Conservation (phyloP, 208 protist species). For the Acanthamoeba healyi region DNA sequence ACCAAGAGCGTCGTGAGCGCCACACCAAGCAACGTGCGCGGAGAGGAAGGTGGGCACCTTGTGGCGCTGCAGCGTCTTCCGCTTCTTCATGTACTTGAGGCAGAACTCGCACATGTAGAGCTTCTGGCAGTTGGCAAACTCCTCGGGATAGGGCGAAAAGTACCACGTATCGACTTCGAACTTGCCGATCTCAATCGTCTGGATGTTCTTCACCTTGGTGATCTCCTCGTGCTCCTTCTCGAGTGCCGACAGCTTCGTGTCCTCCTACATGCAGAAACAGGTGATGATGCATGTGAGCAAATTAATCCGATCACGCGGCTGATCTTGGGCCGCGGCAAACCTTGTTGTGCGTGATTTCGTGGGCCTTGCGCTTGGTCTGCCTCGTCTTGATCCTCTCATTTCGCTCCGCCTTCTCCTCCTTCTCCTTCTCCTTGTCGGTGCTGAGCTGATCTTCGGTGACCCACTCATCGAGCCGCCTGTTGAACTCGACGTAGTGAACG, state of each 20-base stretch:
- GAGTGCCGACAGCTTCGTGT: conserved; percentile 93
- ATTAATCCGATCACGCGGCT: conserved; percentile 48
- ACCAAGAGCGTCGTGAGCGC: not conserved
- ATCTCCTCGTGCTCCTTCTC: conserved; percentile 95
- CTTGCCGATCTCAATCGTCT: conserved; percentile 96
- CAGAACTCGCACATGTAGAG: conserved; percentile 99
- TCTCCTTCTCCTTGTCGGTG: conserved; percentile 67
- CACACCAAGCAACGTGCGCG: not conserved
- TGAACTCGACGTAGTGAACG: conserved; percentile 90
- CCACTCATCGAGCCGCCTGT: conserved; percentile 92
- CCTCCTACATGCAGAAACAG: conserved; percentile 81
- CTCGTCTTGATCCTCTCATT: conserved; percentile 78
- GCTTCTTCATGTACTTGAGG: conserved; percentile 95
- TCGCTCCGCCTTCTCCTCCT: conserved; percentile 14
- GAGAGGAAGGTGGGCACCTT: conserved; percentile 77
- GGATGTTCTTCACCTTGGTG: conserved; percentile 97
- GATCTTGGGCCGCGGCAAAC: conserved; percentile 6
- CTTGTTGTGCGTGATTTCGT: conserved; percentile 85
- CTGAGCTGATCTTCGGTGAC: conserved; percentile 80
- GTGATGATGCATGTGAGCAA: not conserved
- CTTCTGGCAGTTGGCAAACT: conserved; percentile 82
- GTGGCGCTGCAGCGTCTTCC: conserved; percentile 92
- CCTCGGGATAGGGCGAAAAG: conserved; percentile 97
- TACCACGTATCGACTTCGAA: conserved; percentile 98
- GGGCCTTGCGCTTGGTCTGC: conserved; percentile 83